A percentile compares a stretch with the other conserved stretches of the same genome.
Conservation (phyloP, 345 rosid genomes). For the Ceriops zippeliana region DNA sequence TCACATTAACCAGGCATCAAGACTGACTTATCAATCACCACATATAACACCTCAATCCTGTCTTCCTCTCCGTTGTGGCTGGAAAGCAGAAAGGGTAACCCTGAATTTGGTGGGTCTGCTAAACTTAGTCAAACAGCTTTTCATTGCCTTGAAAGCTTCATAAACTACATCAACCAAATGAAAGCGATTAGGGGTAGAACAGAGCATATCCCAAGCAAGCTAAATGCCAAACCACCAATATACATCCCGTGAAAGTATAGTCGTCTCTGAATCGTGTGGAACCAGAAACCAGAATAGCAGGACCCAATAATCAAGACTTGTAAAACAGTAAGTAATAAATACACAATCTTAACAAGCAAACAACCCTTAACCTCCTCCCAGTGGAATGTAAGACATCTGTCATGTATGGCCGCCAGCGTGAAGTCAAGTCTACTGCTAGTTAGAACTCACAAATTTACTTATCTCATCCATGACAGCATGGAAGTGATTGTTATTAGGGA, state of each 20-base stretch:
- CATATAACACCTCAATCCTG: constrained; percentile 25
- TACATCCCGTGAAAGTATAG: constrained; percentile 19
- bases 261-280: constrained; percentile 13
- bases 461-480: constrained; percentile 77
- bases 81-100: constrained; percentile 28
- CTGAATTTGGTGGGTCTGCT: constrained; percentile 21
- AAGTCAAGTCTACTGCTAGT: constrained; percentile 35
- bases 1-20: constrained; percentile 33
- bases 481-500: constrained; percentile 77
- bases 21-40: constrained; percentile 30
- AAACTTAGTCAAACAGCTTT: constrained; percentile 28
- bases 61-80: constrained; percentile 29
- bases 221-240: constrained; percentile 36
- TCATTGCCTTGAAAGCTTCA: constrained; percentile 22
- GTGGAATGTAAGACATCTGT: constrained; percentile 35
- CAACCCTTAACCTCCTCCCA: constrained; percentile 21
- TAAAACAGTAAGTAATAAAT: constrained; percentile 29
- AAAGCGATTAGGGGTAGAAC: constrained; percentile 16
- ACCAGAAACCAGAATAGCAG: constrained; percentile 18
- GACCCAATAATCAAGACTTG: constrained; percentile 18
- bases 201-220: constrained; percentile 29
- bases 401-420: constrained; percentile 26
- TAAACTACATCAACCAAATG: constrained; percentile 21
- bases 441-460: constrained; percentile 50
- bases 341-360: constrained; percentile 30